Evolutionary conservation across 768 basidiomycete genomes (phyloP).

Genomic region (Cystobasidium ongulense): DNA sequence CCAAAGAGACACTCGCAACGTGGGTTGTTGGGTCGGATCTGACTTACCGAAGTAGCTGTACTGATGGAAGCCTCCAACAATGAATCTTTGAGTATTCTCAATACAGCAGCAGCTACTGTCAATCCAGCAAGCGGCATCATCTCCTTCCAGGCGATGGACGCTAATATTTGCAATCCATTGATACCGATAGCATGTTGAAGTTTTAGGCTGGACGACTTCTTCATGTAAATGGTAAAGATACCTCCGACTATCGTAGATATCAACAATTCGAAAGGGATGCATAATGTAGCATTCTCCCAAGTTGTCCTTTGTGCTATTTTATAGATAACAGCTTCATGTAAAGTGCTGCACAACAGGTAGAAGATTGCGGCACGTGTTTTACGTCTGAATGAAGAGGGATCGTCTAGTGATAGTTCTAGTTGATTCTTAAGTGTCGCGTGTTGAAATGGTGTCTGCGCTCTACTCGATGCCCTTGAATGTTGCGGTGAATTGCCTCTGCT

Average conservation of each 20-base stretch:
- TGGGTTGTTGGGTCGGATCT: neutral
- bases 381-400: neutral
- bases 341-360: neutral
- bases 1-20: too few species aligned
- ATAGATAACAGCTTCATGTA: neutral
- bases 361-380: neutral
- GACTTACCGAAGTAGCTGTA: neutral
- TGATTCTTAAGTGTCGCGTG: too few species aligned
- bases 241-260: neutral
- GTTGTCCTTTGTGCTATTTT: slow-evolving; percentile 11
- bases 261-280: neutral
- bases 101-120: neutral
- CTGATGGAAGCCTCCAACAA: neutral
- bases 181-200: neutral
- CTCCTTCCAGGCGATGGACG: neutral
- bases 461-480: neutral
- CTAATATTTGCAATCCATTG: neutral
- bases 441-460: neutral
- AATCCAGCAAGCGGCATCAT: neutral
- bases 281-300: neutral
- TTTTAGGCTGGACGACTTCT: neutral
- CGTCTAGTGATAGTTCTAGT: too few species aligned
- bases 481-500: neutral
- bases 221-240: neutral
- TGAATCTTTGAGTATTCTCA: neutral